Evolutionary conservation across 1,139 yeast species (phyloP).

Genomic region (Blastobotrys raffinosifermentans): DNA sequence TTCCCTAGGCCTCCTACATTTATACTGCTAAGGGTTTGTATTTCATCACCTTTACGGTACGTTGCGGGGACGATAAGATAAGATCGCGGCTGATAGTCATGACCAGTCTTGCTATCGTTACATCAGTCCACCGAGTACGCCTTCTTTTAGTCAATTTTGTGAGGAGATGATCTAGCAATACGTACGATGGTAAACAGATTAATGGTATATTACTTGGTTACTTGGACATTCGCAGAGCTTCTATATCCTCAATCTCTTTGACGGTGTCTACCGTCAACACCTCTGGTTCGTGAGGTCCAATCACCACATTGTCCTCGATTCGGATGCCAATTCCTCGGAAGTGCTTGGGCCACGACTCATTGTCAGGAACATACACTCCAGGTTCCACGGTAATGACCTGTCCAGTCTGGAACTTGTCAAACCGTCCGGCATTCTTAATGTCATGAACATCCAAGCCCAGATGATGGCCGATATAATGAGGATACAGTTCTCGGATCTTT

Average conservation of each 20-base stretch:
- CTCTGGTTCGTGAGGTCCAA: slow-evolving; percentile 54
- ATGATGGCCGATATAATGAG: slow-evolving; percentile 95
- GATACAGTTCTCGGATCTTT: slow-evolving; percentile 51
- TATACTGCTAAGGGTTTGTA: too few species aligned
- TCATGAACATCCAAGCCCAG: slow-evolving; percentile 93
- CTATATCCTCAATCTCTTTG: slow-evolving; percentile 79
- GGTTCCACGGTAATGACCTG: slow-evolving; percentile 88
- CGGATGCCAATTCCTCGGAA: slow-evolving; percentile 90
- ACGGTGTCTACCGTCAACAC: slow-evolving; percentile 75
- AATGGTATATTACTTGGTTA: too few species aligned
- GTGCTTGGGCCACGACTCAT: slow-evolving; percentile 64
- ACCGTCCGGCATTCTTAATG: slow-evolving; percentile 48
- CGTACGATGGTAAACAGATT: too few species aligned
- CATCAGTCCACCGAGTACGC: too few species aligned
- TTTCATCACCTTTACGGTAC: too few species aligned
- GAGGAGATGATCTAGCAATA: too few species aligned
- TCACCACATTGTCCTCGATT: slow-evolving; percentile 84
- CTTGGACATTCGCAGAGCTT: too few species aligned
- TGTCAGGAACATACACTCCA: slow-evolving; percentile 79
- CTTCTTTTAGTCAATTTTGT: too few species aligned
- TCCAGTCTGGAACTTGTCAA: slow-evolving; percentile 28
- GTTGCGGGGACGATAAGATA: too few species aligned
- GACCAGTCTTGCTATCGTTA: too few species aligned
- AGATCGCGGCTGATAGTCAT: too few species aligned
- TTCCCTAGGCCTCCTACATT: too few species aligned